Conservation (phyloP, 2,329 filamentous ascomycete species). For the Diplodia scrobiculata region DNA sequence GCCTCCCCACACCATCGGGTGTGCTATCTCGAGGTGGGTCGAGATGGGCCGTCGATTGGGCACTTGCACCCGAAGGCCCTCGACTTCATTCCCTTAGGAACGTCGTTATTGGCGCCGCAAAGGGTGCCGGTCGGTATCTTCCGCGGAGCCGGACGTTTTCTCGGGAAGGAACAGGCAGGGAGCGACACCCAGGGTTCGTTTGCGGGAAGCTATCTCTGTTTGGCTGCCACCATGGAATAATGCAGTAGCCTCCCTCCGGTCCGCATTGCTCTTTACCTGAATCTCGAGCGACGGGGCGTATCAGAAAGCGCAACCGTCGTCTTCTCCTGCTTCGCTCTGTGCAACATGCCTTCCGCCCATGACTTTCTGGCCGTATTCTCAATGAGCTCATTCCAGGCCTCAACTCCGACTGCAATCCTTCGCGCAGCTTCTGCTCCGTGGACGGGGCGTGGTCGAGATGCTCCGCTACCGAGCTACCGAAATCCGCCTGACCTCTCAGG, state of each 20-base stretch:
- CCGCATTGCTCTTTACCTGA: background rate
- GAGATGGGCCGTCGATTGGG: conserved; percentile 3
- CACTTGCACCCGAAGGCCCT: conserved; percentile 3
- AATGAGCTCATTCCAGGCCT: conserved; percentile 9
- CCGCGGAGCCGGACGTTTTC: background rate
- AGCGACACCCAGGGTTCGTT: background rate
- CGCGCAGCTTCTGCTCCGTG: background rate
- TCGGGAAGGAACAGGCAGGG: background rate
- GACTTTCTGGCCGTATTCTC: conserved; percentile 1
- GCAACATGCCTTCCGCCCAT: conserved; percentile 21
- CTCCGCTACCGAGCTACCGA: conserved; percentile 43
- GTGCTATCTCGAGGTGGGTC: background rate
- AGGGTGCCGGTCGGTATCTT: conserved; percentile 10
- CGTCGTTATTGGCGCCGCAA: conserved; percentile 17
- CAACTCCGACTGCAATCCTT: background rate
- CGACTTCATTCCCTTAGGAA: background rate
- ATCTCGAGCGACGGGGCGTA: background rate
- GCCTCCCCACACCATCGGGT: background rate
- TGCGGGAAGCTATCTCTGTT: conserved; percentile 6
- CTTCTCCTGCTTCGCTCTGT: background rate
- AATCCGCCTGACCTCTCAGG: conserved; percentile 42
- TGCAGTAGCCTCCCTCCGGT: background rate
- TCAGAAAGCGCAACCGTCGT: background rate
- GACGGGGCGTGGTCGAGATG: conserved; percentile 34
- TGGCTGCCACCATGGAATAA: background rate